A percentile compares a stretch with the other conserved stretches of the same genome.
Evolutionary conservation across 2,329 filamentous ascomycete species (phyloP).

Genomic region (Penicillium griseofulvum): DNA sequence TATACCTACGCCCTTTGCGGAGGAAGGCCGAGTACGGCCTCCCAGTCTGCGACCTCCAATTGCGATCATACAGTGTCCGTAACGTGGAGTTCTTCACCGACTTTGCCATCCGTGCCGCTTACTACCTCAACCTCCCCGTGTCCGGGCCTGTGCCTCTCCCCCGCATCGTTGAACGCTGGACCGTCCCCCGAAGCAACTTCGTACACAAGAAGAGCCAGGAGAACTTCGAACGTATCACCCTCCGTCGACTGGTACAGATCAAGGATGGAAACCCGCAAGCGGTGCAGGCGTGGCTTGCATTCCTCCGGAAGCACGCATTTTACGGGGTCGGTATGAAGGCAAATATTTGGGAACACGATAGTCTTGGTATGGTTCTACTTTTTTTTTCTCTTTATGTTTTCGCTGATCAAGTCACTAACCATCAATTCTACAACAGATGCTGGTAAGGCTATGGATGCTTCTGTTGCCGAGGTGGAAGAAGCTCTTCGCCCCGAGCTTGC

Average conservation of each 20-base stretch:
- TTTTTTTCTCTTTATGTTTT: background rate
- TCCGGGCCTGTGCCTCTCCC: conserved; percentile 84
- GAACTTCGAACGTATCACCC: conserved; percentile 91
- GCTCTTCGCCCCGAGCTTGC: conserved; percentile 41
- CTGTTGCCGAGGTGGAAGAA: conserved; percentile 39
- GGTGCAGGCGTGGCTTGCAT: conserved; percentile 89
- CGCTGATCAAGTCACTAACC: conserved; percentile 8
- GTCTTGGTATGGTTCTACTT: conserved; percentile 56
- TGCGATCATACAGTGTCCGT: conserved; percentile 85
- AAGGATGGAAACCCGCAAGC: conserved; percentile 85
- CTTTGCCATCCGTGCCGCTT: conserved; percentile 90
- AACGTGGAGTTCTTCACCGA: conserved; percentile 94
- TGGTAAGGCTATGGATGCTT: conserved; percentile 40
- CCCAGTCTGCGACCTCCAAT: conserved; percentile 83
- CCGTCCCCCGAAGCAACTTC: conserved; percentile 82
- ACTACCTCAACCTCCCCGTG: conserved; percentile 84
- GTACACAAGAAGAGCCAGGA: conserved; percentile 97
- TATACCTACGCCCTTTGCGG: conserved; percentile 81
- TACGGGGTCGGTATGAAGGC: conserved; percentile 99
- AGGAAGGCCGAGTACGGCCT: conserved; percentile 71
- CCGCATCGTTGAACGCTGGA: conserved; percentile 87
- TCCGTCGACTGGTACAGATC: conserved; percentile 84
- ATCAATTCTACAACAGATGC: conserved; percentile 36
- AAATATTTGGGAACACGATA: conserved; percentile 87
- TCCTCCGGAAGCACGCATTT: conserved; percentile 86